Base-by-base conservation (phyloP, 495 filamentous ascomycete species). In the Hypoxylon fragiforme region DNA sequence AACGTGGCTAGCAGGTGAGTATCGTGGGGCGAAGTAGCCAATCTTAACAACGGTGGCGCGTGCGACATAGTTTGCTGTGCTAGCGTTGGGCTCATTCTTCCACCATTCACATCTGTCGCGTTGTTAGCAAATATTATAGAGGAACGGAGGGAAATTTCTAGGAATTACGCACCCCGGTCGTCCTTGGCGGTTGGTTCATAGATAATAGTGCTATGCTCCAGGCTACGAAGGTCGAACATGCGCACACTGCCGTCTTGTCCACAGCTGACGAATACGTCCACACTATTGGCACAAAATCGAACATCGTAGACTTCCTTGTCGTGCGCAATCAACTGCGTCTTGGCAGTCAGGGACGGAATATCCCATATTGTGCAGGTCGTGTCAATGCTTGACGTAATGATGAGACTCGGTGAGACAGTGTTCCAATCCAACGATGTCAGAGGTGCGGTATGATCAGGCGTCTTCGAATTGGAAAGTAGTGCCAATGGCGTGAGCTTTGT, bases 321-420 rank as follows among this genome's bases (percentile, higher is more conserved):
- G 64, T 99, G 94, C 18, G 94, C 94, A 70, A 99, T 99, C 11
- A 99, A 73, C 70, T 99, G 94, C 1, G 94, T 99, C 71, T 99
- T 99, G 11, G 94, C 94, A 0, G 94, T 99, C 54, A 99, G 74
- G 2, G 94, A 96, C 2, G 94, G 94, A 21, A 99, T 99, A 64
- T 99, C 94, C 94, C 94, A 99, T 49, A 99, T 97, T n/a, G 94
- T 99, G 73, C 94, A 99, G 1, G 94, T 99, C 0, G 94, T 99
- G 67, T 99, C 94, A 55, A 99, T 99, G 68, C 92, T 97, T 2
- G 90, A 95, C 0, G 94, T 99, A 54, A 99, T 99, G 63, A 99
- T 99, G 31, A 97, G 73, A 66, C 91, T 96, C 3, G 94, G 94
- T 3, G 89, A 94, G 35, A 97, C 85, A 3, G 88, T 94, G 56